Evolutionary conservation across 2,329 filamentous ascomycete species (phyloP), one percentile per base, ranked within the genome.

Genomic region (Elsinoe australis): DNA sequence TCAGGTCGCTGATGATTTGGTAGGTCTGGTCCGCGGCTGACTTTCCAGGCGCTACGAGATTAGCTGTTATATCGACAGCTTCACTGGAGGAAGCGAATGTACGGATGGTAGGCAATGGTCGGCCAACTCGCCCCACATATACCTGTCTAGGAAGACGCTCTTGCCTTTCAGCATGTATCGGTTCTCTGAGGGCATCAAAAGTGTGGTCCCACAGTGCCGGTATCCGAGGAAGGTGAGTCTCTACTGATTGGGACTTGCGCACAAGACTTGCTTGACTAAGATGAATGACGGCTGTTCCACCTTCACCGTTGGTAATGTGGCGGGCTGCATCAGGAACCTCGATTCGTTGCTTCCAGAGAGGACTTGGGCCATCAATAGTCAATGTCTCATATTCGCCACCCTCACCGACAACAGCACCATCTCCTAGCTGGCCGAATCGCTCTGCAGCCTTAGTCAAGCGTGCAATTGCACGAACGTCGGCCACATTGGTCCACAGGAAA

Each of bases 381-480:
- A 96, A 70, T 22, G 88, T 96, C 74, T 96, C 92, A 65, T 94
- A 96, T 70, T 96, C 92, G 3, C 92, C 92, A 4, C 92, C 92
- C 64, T 96, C 92, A 1, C 92, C 92, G 14, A 96, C 68, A 7
- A 89, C 79, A 6, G 85, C 84, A 0, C 85, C 87, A 53, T 74
- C 69, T 52, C 76, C 70, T 59, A 68, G 70, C 52, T 74, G 68
- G 35, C 84, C 83, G 66, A 94, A 94, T 53, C 79, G 75, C 42
- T 71, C 68, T 61, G 87, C 73, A 1, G 79, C 71, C 52, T 69
- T 73, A 22, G 69, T 65, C 47, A 84, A 59, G 34, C 67, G 66
- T 44, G 58, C 60, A 47, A 75, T 66, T 6, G 72, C 69, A 42
- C 56, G 55, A 3, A 65, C 58, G 58, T 77, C 76, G 2, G 84